Percentiles rank a stretch among this genome's conserved stretches.
Conservation (phyloP, 2,329 filamentous ascomycete genomes). For the Scortechinia acanthostroma region DNA sequence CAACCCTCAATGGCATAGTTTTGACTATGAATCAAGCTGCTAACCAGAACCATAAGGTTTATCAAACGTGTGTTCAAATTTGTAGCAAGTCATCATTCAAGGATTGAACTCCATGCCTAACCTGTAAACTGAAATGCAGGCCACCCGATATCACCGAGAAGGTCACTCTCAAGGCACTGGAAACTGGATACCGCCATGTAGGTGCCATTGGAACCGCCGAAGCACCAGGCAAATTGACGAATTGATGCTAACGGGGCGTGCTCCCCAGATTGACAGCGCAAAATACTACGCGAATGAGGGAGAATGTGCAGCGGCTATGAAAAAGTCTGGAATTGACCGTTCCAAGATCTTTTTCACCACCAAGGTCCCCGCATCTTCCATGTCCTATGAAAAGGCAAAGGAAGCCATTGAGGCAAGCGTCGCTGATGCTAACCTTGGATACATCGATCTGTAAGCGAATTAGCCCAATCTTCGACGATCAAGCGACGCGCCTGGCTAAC, state of each 20-base stretch:
- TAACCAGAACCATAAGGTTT: slow-evolving; percentile 23
- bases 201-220: slow-evolving; percentile 8
- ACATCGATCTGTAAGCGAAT: slow-evolving; percentile 1
- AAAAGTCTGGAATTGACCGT: slow-evolving; percentile 38
- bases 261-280: slow-evolving; percentile 44
- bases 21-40: slow-evolving; percentile 4
- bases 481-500: neutral
- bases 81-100: slow-evolving; percentile 4
- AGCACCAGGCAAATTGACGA: neutral
- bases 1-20: slow-evolving; percentile 2
- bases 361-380: slow-evolving; percentile 36
- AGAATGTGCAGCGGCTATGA: slow-evolving; percentile 41
- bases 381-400: neutral
- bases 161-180: slow-evolving; percentile 46
- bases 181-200: slow-evolving; percentile 48
- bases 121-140: slow-evolving; percentile 22
- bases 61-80: slow-evolving; percentile 22
- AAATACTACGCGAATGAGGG: slow-evolving; percentile 49
- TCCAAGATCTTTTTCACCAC: slow-evolving; percentile 54
- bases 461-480: no score
- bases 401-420: neutral
- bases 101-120: slow-evolving; percentile 1
- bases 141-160: slow-evolving; percentile 47
- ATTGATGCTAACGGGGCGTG: slow-evolving; percentile 5
- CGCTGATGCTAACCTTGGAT: neutral